Evolutionary conservation across 768 basidiomycete genomes (phyloP), one percentile per base, ranked within the genome.

Genomic region (Mycena albidolilacea): DNA sequence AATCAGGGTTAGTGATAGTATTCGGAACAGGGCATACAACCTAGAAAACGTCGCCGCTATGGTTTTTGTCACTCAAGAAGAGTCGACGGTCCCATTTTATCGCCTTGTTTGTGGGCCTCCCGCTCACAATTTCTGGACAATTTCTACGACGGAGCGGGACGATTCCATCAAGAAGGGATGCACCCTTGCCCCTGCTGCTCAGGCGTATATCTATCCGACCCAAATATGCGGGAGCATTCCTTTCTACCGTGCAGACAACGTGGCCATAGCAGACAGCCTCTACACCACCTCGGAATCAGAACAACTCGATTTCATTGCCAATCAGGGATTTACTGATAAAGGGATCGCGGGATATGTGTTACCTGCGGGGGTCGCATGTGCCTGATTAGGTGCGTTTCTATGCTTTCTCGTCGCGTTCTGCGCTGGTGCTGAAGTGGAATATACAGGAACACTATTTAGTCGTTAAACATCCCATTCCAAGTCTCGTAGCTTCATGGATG

Each of bases 61-160:
- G 59, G 38, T 61, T 5, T 61, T 61, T 19, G 14, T 57, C 55
- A 57, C 55, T 10, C 55, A 57, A 11, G 55, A 57, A 14, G 55
- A 37, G 15, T 57, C 55, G 15, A 57, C 55, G 55, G 55, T 57
- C 35, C 55, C 55, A 8, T 57, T 30, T 30, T 57, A 37, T 37
- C 35, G 23, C 55, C 55, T 57, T 7, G 0, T 11, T 19, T 37
- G 17, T 6, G 30, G 6, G 7, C 7, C 35, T 17, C 30, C 12
- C 35, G 12, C 30, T 10, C 30, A 57, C 15, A 14, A 10, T 35
- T 15, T 57, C 35, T 30, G 7, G 5, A 57, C 55, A 7, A 15
- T 37, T 7, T 37, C 35, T 57, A 23, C 55, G 11, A 57, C 55
- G 30, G 55, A 57, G 35, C 55, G 15, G 12, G 55, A 35, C 12